Percentiles rank a stretch among this genome's conserved stretches.
Conservation (phyloP, 352 stramenopile genomes). For the Pythium dissimile region DNA sequence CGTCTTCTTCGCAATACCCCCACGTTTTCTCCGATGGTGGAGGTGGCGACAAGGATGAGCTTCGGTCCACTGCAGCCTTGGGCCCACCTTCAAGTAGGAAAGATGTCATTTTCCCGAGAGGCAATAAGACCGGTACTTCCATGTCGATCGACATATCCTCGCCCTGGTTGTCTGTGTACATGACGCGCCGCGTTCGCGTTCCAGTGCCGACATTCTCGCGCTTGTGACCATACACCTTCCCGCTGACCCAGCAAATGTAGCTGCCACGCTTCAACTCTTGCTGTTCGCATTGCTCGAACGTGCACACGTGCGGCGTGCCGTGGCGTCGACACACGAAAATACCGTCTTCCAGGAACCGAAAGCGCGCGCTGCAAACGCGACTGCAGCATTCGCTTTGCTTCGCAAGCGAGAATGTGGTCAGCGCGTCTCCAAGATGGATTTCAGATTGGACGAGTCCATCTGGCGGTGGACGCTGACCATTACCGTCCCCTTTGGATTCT, state of each 20-base stretch:
- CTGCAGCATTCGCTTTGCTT: constrained; percentile 40
- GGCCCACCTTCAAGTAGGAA: constrained; percentile 56
- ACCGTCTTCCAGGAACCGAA: constrained; percentile 71
- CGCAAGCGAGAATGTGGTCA: constrained; percentile 49
- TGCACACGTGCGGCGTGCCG: constrained; percentile 70
- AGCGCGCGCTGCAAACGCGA: constrained; percentile 31
- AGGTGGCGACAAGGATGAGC: constrained; percentile 58
- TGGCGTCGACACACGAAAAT: constrained; percentile 69
- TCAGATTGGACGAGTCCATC: constrained; percentile 41
- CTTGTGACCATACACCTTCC: constrained; percentile 57
- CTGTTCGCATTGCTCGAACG: constrained; percentile 65
- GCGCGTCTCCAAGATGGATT: constrained; percentile 59
- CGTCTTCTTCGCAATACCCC: constrained; percentile 21
- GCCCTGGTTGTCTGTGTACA: constrained; percentile 54
- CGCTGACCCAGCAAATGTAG: constrained; percentile 74
- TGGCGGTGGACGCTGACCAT: background rate
- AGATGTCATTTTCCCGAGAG: constrained; percentile 52
- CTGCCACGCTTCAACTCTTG: constrained; percentile 45
- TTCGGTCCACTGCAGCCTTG: constrained; percentile 11
- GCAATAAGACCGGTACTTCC: constrained; percentile 68
- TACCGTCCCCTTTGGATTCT: constrained; percentile 23
- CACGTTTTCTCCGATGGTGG: constrained; percentile 52
- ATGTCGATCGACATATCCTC: constrained; percentile 60
- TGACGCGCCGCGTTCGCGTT: constrained; percentile 49
- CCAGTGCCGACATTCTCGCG: constrained; percentile 57